Conservation (phyloP, 768 basidiomycete genomes). For the Calvatia gigantea region DNA sequence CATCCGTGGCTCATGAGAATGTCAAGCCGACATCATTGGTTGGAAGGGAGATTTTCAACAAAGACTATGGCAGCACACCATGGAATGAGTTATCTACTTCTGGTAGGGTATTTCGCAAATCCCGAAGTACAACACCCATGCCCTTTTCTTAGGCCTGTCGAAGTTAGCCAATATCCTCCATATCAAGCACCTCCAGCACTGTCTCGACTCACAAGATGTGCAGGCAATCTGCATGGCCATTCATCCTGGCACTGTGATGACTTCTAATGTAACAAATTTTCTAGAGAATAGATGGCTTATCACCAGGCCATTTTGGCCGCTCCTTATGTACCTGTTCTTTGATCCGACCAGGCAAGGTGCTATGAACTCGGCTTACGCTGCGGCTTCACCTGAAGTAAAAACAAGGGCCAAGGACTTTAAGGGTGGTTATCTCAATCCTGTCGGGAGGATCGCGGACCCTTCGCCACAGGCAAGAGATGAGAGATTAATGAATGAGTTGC, state of each 20-base stretch:
- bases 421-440: constrained; percentile 35
- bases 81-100: constrained; percentile 26
- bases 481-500: constrained; percentile 34
- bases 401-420: constrained; percentile 29
- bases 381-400: constrained; percentile 31
- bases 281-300: constrained; percentile 6
- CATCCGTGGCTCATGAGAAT: constrained; percentile 24
- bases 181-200: constrained; percentile 46
- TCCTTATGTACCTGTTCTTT: constrained; percentile 15
- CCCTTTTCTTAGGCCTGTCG: constrained; percentile 32
- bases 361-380: constrained; percentile 35
- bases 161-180: constrained; percentile 51
- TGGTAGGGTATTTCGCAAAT: constrained; percentile 20
- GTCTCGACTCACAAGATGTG: constrained; percentile 30
- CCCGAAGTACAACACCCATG: background rate
- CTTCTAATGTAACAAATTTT: constrained; percentile 18
- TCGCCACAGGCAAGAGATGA: constrained; percentile 25
- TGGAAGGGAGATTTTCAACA: constrained; percentile 32
- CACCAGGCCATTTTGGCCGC: constrained; percentile 10
- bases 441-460: constrained; percentile 25
- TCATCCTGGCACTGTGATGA: constrained; percentile 39
- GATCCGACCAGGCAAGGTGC: constrained; percentile 27
- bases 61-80: constrained; percentile 23
- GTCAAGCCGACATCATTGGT: constrained; percentile 24
- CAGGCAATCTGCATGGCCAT: constrained; percentile 36